Percentiles rank a stretch among this genome's conserved stretches.
phyloP scores from a whole-genome alignment of 108 stramenopile genomes.

The Skeletonema grethae region DNA sequence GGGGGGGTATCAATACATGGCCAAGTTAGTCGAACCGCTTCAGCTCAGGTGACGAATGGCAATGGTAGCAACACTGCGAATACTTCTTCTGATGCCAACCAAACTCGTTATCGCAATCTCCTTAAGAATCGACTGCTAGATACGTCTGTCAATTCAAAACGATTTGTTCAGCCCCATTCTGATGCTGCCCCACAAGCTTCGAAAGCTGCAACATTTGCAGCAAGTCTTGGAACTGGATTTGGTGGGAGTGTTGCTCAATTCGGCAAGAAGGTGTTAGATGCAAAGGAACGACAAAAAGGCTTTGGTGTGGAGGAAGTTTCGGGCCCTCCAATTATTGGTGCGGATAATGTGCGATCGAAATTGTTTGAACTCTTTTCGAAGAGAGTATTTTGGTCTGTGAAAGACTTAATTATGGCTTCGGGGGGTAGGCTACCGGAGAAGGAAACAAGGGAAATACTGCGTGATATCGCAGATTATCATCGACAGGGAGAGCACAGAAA shows the following conservation, averaged over 20 bases:
- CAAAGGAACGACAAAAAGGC: slow-evolving; percentile 23
- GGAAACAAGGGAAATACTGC: slow-evolving; percentile 72
- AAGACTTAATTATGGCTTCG: slow-evolving; percentile 63
- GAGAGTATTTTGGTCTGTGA: slow-evolving; percentile 73
- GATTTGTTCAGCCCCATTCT: slow-evolving; percentile 79
- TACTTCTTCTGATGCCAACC: slow-evolving; percentile 25
- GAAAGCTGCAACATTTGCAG: slow-evolving; percentile 46
- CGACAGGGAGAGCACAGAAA: slow-evolving; percentile 83
- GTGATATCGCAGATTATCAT: slow-evolving; percentile 82
- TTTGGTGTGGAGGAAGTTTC: slow-evolving; percentile 8
- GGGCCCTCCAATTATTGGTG: slow-evolving; percentile 49
- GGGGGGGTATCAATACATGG: slow-evolving; percentile 78
- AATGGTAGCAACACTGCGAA: slow-evolving; percentile 7
- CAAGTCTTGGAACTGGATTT: slow-evolving; percentile 60
- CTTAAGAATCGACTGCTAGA: slow-evolving; percentile 72
- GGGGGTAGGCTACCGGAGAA: slow-evolving; percentile 65
- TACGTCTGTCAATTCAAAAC: slow-evolving; percentile 67
- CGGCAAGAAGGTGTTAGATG: slow-evolving; percentile 71
- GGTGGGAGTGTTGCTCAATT: slow-evolving; percentile 75
- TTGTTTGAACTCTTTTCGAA: slow-evolving; percentile 82
- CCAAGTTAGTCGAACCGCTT: slow-evolving; percentile 68
- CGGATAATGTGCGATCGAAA: slow-evolving; percentile 58
- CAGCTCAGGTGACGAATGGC: slow-evolving; percentile 68
- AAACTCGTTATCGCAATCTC: slow-evolving; percentile 62
- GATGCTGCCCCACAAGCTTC: slow-evolving; percentile 50